These are phyloP conservation scores for Ormosia emarginata DNA, from an alignment of 306 rosid species.

Conservation along the genomic window DNA sequence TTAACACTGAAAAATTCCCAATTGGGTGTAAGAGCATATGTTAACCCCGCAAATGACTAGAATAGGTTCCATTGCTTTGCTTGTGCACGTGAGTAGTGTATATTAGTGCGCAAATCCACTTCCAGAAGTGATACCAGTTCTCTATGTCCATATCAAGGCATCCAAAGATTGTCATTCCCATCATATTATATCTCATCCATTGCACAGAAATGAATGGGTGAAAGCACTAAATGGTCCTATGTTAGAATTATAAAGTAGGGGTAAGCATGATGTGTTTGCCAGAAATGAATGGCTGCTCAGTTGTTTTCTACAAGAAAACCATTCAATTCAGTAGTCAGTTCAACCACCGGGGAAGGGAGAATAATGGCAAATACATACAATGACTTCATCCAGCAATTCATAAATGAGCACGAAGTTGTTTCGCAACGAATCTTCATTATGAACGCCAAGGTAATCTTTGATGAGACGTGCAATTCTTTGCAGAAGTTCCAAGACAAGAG, in stretches of 20 bases:
- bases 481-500: constrained; percentile 81
- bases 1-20: constrained; percentile 38
- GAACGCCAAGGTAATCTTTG: constrained; percentile 93
- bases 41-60: background rate
- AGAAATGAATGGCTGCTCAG: background rate
- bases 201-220: too few relatives aligned
- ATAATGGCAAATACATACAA: constrained; percentile 51
- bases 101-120: background rate
- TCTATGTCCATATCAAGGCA: background rate
- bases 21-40: background rate
- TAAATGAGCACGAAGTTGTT: constrained; percentile 95
- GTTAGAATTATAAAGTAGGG: background rate
- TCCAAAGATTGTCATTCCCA: background rate
- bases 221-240: background rate
- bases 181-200: background rate
- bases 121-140: background rate
- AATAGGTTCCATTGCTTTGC: background rate
- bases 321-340: background rate
- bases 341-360: background rate
- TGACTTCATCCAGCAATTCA: constrained; percentile 90
- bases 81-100: background rate
- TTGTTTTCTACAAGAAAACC: background rate
- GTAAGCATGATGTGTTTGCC: background rate
- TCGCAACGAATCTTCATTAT: constrained; percentile 80
- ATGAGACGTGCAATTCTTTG: constrained; percentile 83